Conservation (phyloP, 129 eudicot genomes). For the Gnaphalium uliginosum region DNA sequence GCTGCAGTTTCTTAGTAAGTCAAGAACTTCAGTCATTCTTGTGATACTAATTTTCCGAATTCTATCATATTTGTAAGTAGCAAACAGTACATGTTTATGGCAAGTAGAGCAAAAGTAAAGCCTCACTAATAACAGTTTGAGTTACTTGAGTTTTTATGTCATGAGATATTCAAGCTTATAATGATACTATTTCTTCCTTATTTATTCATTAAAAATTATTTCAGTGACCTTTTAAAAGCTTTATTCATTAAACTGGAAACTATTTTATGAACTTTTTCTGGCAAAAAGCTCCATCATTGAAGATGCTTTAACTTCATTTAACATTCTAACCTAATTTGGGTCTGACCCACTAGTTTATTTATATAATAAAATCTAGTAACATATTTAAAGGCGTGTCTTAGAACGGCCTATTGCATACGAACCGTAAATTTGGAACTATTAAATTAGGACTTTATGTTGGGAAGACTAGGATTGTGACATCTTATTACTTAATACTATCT, state of each 20-base stretch:
- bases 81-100: neutral
- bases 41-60: neutral
- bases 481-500: conserved; percentile 16
- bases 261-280: too few relatives aligned
- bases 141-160: too few relatives aligned
- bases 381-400: neutral
- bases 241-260: neutral
- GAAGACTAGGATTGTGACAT: conserved; percentile 24
- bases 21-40: too few relatives aligned
- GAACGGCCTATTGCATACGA: neutral
- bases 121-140: too few relatives aligned
- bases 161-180: too few relatives aligned
- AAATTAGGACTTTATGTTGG: conserved; percentile 17
- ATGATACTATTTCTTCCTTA: too few relatives aligned
- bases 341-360: conserved; percentile 26
- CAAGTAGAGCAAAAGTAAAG: too few relatives aligned
- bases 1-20: neutral
- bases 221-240: neutral
- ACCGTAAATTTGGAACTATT: neutral
- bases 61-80: neutral
- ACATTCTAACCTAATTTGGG: conserved; percentile 20
- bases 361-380: too few relatives aligned
- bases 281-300: too few relatives aligned
- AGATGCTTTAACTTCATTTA: conserved; percentile 15
- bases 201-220: too few relatives aligned